Evolutionary conservation across 192 early-diverging fungal species (phyloP).

Genomic region (Kickxella alabastrina): DNA sequence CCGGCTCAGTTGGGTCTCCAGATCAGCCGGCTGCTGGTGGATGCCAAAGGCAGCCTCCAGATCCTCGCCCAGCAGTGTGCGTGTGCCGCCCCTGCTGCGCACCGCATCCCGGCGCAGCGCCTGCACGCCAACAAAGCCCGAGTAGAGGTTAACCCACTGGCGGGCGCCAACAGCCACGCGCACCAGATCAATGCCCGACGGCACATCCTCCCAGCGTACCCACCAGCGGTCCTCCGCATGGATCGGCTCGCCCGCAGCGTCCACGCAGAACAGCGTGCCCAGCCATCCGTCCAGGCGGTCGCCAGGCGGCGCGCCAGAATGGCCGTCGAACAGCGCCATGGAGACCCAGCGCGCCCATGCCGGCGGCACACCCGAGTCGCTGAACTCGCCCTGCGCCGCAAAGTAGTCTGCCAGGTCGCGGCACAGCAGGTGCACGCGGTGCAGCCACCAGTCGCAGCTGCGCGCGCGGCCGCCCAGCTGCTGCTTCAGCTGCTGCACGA

Average conservation of each 20-base stretch:
- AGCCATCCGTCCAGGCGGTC: slow-evolving; percentile 43
- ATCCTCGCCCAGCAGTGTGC: slow-evolving; percentile 24
- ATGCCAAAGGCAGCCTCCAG: slow-evolving; percentile 18
- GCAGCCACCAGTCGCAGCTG: slow-evolving; percentile 45
- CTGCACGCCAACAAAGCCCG: slow-evolving; percentile 50
- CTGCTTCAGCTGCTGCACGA: slow-evolving; percentile 41
- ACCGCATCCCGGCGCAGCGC: slow-evolving; percentile 5
- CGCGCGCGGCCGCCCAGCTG: slow-evolving; percentile 5
- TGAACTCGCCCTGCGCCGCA: slow-evolving; percentile 34
- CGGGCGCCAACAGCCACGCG: background rate
- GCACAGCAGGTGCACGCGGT: slow-evolving; percentile 37
- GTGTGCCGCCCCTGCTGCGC: slow-evolving; percentile 12
- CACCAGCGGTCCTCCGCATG: slow-evolving; percentile 27
- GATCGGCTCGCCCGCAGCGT: slow-evolving; percentile 12
- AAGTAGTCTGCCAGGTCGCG: slow-evolving; percentile 45
- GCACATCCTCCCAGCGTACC: slow-evolving; percentile 35
- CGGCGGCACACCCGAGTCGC: background rate
- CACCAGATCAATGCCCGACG: slow-evolving; percentile 44
- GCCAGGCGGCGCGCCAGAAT: slow-evolving; percentile 25
- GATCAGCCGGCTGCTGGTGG: background rate
- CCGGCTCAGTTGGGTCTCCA: background rate
- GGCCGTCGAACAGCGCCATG: slow-evolving; percentile 38
- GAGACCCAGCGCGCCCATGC: slow-evolving; percentile 26
- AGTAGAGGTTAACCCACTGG: slow-evolving; percentile 31
- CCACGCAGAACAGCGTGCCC: slow-evolving; percentile 31